phyloP scores from a whole-genome alignment of 352 stramenopile genomes.

The Phytopythium delawarense region DNA sequence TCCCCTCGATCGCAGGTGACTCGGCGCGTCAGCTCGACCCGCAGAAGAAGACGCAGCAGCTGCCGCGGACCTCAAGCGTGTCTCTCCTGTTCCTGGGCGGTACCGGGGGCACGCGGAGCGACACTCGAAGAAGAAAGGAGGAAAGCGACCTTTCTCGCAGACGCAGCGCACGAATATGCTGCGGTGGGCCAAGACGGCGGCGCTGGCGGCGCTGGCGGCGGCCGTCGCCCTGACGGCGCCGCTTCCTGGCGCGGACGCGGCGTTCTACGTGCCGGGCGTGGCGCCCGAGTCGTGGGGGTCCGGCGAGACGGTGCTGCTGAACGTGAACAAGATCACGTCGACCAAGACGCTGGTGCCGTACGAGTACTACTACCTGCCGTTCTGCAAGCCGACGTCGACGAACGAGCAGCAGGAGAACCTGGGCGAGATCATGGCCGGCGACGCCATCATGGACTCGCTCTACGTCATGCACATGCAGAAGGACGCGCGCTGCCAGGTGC shows the following conservation, averaged over 20 bases:
- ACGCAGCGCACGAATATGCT: conserved; percentile 14
- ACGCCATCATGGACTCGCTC: conserved; percentile 90
- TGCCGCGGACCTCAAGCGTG: neutral
- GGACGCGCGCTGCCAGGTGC: conserved; percentile 82
- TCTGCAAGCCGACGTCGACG: conserved; percentile 81
- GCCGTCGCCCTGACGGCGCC: conserved; percentile 19
- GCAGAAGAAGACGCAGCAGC: neutral
- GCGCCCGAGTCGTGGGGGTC: conserved; percentile 80
- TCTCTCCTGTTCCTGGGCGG: neutral
- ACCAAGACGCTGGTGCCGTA: conserved; percentile 98
- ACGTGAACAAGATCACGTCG: conserved; percentile 98
- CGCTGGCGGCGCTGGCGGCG: neutral
- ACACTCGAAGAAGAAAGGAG: neutral
- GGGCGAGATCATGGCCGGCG: conserved; percentile 90
- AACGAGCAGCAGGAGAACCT: conserved; percentile 90
- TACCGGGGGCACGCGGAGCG: neutral
- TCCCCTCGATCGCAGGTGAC: neutral
- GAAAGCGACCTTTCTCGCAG: neutral
- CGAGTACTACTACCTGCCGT: conserved; percentile 98
- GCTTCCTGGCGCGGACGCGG: conserved; percentile 29
- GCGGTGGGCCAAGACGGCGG: conserved; percentile 24
- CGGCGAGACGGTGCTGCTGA: conserved; percentile 87
- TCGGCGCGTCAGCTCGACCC: conserved; percentile 1
- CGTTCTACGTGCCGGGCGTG: conserved; percentile 85
- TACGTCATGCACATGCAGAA: conserved; percentile 90